Base-by-base conservation (phyloP, 768 basidiomycete genomes). In the Gymnopilus dilepis region DNA sequence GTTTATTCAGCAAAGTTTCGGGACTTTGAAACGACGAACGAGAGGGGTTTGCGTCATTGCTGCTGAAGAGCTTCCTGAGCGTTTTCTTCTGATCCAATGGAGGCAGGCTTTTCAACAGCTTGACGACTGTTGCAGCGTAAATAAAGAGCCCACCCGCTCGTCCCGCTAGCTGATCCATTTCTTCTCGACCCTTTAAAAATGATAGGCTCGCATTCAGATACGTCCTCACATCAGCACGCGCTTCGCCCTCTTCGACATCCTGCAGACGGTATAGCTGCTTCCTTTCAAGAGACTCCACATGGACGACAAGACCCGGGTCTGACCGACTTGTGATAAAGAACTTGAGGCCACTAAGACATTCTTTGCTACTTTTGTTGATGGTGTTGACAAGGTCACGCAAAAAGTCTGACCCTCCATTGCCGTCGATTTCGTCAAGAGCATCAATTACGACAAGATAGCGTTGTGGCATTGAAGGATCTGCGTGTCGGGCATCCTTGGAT, bases 111-210 rank as follows among this genome's bases (percentile, higher is more conserved):
- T 38, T 58, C 56, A 70, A 45, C 26, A 65, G 66, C 30, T 58
- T 66, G 41, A 69, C 69, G 6, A 64, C 61, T 0, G 72, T 74
- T 19, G 72, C 67, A 26, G 73, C 72, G 42, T 68, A 72, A 42
- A 74, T 72, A 63, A 74, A 74, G 13, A 73, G 54, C 12, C 71
- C 72, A 59, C 28, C 63, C 13, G 67, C 65, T 8, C 51, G 56
- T 11, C 50, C 45, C 11, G 47, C 59, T 28, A 73, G 66, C 45
- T 62, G 38, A 17, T 37, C 34, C 22, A 69, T 19, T 47, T 58
- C 59, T 17, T 21, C 57, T 5, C 31, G 30, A 13, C 45, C 45
- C 1, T 3, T 38, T 21, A 66, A 40, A 21, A 38, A 15, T 6
- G 59, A 56, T 11, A 66, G 59, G 7, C 24, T 56, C n/a, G 34